Base-by-base conservation (phyloP, 192 early-diverging fungal genomes). In the Hyaloraphidium curvatum region DNA sequence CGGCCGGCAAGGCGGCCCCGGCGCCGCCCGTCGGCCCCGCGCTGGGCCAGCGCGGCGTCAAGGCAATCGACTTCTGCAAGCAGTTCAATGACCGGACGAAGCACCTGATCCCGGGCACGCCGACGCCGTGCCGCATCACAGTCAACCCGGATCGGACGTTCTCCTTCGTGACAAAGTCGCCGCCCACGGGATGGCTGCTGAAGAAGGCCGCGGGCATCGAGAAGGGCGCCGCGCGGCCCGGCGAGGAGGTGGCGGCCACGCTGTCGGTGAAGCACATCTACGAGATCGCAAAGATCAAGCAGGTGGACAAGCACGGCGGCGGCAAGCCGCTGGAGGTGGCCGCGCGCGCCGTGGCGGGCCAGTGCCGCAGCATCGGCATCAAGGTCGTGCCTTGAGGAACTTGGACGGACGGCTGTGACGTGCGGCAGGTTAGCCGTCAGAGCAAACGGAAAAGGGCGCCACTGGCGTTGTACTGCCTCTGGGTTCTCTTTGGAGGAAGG, bases 51-150 rank as follows among this genome's bases (percentile, higher is more conserved):
- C 82, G 88, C 35, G 93, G 93, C 63, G 85, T 97, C 43, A 94
- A 94, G 65, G 80, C 87, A 30, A 94, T 97, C 74, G 93, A 97
- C 64, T 97, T 97, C 65, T 93, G 89, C 71, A 93, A 91, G 71
- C 81, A 81, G 61, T 97, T 97, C 72, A 97, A 89, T 72, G 93
- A 94, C 68, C 75, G 79, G 28, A 93, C 93, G 54, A 91, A 91
- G 66, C 70, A 88, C 53, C 68, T 81, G 63, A 64, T 75, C 21
- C 61, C 72, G 27, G 82, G 81, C 17, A 87, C 87, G 21, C 93
- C 91, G 30, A 78, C 89, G 37, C 83, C 87, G 0, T 81, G 82
- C 4, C 64, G 75, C 22, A 87, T 97, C 59, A 79, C 68, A 37
- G 81, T 94, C 60, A 85, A 87, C 41, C 80, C 91, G 51, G 90